A percentile compares a stretch with the other conserved stretches of the same genome.
These are phyloP conservation scores for Diplocarpon mali DNA, from an alignment of 2,329 filamentous ascomycete species.

Conservation along the genomic window DNA sequence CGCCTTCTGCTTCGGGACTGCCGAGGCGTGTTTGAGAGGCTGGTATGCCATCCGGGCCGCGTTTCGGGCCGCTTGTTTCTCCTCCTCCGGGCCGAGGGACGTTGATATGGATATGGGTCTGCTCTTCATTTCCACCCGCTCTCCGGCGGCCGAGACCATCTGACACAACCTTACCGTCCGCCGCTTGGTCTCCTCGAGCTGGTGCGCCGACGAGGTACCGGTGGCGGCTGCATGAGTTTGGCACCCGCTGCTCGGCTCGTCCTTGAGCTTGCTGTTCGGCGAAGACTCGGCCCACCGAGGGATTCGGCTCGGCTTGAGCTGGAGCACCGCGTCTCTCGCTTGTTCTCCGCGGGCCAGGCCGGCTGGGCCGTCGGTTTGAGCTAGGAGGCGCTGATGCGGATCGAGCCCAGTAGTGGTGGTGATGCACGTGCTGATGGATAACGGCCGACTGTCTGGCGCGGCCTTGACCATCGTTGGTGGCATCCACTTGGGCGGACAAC, in stretches of 20 bases:
- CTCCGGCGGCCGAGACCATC: conserved; percentile 10
- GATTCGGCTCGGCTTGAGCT: conserved; percentile 7
- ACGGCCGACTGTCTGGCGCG: conserved; percentile 5
- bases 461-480: conserved; percentile 10
- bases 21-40: conserved; percentile 18
- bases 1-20: conserved; percentile 8
- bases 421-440: conserved; percentile 46
- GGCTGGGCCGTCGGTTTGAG: conserved; percentile 10
- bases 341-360: conserved; percentile 3
- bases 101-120: conserved; percentile 28
- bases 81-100: conserved; percentile 13
- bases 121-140: conserved; percentile 14
- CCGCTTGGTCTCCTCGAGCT: conserved; percentile 10
- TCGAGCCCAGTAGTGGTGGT: conserved; percentile 49
- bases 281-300: conserved; percentile 8
- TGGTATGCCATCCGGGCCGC: conserved; percentile 61
- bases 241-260: conserved; percentile 10
- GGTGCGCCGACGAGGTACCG: conserved; percentile 21
- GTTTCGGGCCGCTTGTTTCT: conserved; percentile 40
- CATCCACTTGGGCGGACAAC: conserved; percentile 5
- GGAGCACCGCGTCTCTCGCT: conserved; percentile 6
- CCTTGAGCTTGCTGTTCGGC: conserved; percentile 7
- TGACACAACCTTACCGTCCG: conserved; percentile 17
- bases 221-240: conserved; percentile 14
- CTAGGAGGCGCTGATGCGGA: conserved; percentile 8